Conservation (phyloP, 208 protist genomes). For the Trypanosoma brucei region DNA sequence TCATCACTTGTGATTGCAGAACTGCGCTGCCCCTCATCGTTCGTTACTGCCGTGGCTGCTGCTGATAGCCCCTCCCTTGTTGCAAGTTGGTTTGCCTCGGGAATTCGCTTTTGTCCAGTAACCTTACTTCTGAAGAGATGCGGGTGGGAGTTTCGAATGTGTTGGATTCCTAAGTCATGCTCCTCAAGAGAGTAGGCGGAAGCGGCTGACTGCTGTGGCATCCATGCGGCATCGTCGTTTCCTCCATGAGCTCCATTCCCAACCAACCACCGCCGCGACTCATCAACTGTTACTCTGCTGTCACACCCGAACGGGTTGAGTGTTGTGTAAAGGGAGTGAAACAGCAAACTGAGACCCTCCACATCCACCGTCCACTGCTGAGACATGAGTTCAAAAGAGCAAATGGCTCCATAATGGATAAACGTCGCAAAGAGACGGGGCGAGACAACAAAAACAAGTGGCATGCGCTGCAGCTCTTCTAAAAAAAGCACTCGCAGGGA, state of each 20-base stretch:
- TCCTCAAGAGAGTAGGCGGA: conserved; percentile 59
- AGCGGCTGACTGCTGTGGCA: neutral
- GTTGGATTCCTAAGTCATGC: conserved; percentile 56
- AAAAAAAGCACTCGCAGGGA: conserved; percentile 58
- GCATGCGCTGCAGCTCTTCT: conserved; percentile 49
- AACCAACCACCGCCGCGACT: conserved; percentile 18
- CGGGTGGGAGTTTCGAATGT: conserved; percentile 63
- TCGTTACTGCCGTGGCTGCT: neutral
- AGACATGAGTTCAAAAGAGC: conserved; percentile 83
- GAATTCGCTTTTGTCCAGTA: neutral
- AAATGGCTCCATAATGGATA: conserved; percentile 79
- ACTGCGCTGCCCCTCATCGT: neutral
- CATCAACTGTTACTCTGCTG: conserved; percentile 46
- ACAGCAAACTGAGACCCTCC: conserved; percentile 43
- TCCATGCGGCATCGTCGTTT: neutral
- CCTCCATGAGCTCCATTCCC: neutral
- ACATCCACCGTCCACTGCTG: conserved; percentile 58
- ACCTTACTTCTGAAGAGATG: conserved; percentile 62
- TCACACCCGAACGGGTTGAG: conserved; percentile 61
- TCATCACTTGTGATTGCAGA: neutral
- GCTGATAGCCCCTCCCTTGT: conserved; percentile 1
- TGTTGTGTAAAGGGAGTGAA: conserved; percentile 60
- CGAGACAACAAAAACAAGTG: conserved; percentile 71
- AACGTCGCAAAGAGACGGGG: conserved; percentile 74
- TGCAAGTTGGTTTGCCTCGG: neutral